Evolutionary conservation across 176 grass and related monocot species (phyloP).

Genomic region (Oryza meyeriana): DNA sequence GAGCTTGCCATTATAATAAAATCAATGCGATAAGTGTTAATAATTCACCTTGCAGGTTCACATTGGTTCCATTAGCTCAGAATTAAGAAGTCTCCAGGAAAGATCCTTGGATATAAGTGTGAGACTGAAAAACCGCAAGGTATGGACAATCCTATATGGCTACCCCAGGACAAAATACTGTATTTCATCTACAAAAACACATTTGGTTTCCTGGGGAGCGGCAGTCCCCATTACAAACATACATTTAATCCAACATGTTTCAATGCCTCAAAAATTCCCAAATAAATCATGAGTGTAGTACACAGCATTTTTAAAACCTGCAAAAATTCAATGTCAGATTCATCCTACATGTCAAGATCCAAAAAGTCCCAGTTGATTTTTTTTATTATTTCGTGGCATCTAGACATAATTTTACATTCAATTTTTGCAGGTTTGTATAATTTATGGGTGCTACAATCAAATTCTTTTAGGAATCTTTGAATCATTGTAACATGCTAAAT

Average conservation of each 20-base stretch:
- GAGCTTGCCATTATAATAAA: constrained; percentile 12
- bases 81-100: constrained; percentile 70
- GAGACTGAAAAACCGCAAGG: constrained; percentile 67
- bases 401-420: background rate
- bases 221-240: too few relatives aligned
- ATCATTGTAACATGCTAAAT: background rate
- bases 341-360: background rate
- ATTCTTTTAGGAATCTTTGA: background rate
- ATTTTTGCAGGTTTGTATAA: background rate
- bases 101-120: constrained; percentile 59
- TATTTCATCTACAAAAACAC: background rate
- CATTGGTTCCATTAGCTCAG: constrained; percentile 59
- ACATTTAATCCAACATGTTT: background rate
- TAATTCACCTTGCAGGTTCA: constrained; percentile 42
- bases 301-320: background rate
- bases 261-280: background rate
- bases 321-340: background rate
- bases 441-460: background rate
- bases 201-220: too few relatives aligned
- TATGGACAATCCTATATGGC: constrained; percentile 16
- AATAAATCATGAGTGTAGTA: background rate
- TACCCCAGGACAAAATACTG: background rate
- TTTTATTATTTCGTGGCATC: background rate
- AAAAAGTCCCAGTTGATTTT: background rate
- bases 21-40: constrained; percentile 1